phyloP scores from a whole-genome alignment of 2,329 filamentous ascomycete species.

The Penicillium thymicola region DNA sequence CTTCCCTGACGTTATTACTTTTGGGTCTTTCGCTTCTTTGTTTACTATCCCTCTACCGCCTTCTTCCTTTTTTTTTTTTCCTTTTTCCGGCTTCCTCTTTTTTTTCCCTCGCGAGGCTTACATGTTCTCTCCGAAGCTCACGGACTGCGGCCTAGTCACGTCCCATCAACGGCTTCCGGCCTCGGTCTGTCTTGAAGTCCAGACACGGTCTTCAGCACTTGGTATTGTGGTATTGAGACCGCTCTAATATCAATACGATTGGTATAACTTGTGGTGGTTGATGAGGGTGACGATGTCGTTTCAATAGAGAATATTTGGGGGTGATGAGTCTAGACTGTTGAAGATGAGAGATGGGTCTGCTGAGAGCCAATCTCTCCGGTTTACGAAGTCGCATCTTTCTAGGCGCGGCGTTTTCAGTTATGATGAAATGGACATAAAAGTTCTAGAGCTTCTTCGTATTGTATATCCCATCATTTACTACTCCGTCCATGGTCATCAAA shows the following conservation, averaged over 20 bases:
- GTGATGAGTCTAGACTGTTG: constrained; percentile 10
- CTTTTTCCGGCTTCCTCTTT: constrained; percentile 14
- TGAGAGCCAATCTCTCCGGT: constrained; percentile 13
- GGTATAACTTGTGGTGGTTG: not conserved
- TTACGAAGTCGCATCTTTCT: constrained; percentile 30
- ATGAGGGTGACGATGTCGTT: not conserved
- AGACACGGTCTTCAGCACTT: not conserved
- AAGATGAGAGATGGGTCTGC: constrained; percentile 5
- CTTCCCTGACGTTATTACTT: constrained; percentile 9
- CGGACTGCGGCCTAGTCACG: constrained; percentile 6
- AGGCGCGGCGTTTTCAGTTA: constrained; percentile 29
- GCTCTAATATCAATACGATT: not conserved
- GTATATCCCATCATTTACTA: not conserved
- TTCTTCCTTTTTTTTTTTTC: constrained; percentile 15
- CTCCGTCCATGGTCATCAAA: not conserved
- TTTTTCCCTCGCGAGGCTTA: constrained; percentile 13
- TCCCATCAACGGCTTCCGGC: not conserved
- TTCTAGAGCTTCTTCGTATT: constrained; percentile 18
- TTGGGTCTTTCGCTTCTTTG: constrained; percentile 9
- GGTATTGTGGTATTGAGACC: not conserved
- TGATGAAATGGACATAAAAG: constrained; percentile 36
- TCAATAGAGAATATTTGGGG: constrained; percentile 5
- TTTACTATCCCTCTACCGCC: constrained; percentile 8
- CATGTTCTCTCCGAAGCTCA: constrained; percentile 3
- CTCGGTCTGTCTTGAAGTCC: not conserved